phyloP scores from a whole-genome alignment of 257 asterid genomes.

The Petunia secreta region DNA sequence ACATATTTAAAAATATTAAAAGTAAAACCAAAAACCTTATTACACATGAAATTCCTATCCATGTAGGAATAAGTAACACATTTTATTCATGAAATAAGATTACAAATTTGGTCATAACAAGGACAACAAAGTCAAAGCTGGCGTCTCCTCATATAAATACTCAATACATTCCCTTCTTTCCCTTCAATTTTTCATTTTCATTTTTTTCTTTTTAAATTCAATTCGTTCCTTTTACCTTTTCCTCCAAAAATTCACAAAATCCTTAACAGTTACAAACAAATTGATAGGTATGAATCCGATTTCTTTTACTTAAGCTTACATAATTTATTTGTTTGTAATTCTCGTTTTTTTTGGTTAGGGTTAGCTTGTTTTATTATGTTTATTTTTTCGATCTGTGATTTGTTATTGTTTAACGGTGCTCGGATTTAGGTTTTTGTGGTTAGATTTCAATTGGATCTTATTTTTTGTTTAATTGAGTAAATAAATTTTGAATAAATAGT shows the following conservation, averaged over 20 bases:
- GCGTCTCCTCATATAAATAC: background rate
- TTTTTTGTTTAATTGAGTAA: background rate
- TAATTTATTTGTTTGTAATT: background rate
- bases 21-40: too few relatives aligned
- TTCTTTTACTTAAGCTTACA: background rate
- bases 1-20: too few relatives aligned
- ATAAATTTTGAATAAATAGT: background rate
- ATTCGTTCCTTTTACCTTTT: background rate
- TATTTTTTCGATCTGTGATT: background rate
- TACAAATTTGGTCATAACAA: background rate
- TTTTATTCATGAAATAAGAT: background rate
- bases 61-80: background rate
- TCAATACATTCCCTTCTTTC: background rate
- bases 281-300: constrained; percentile 10
- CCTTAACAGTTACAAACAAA: background rate
- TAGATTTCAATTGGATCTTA: background rate
- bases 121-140: constrained; percentile 6
- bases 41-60: background rate
- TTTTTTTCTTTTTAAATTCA: background rate
- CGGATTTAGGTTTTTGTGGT: background rate
- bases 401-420: background rate
- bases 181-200: background rate
- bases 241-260: background rate
- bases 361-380: constrained; percentile 7
- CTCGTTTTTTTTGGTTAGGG: background rate